A percentile compares a stretch with the other conserved stretches of the same genome.
phyloP scores from a whole-genome alignment of 1,284 basidiomycete species.

The Tilletia caries region DNA sequence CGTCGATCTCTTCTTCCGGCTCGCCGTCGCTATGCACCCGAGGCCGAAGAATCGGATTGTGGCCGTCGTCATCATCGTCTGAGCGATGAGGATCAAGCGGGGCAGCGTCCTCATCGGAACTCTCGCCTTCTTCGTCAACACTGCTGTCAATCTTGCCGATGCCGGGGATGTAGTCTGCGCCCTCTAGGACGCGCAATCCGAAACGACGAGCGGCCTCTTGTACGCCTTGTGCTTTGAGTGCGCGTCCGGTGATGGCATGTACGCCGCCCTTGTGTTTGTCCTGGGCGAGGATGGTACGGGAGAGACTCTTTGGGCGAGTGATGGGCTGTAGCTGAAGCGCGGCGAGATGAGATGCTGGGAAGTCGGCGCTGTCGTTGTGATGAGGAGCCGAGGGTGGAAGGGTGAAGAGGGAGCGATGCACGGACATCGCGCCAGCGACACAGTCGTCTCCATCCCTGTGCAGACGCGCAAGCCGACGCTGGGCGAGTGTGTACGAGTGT shows the following conservation, averaged over 20 bases:
- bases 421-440: conserved; percentile 52
- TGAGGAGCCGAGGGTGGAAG: not conserved
- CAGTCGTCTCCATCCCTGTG: conserved; percentile 46
- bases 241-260: not conserved
- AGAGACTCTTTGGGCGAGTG: not conserved
- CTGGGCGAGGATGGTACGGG: not conserved
- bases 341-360: not conserved
- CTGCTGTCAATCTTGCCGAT: not conserved
- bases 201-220: not conserved
- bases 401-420: conserved; percentile 11
- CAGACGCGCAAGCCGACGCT: conserved; percentile 66
- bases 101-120: not conserved
- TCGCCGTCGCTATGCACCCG: not conserved
- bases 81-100: not conserved
- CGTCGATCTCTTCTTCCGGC: not conserved
- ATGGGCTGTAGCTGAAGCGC: not conserved
- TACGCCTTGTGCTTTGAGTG: not conserved
- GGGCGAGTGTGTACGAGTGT: conserved; percentile 81
- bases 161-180: not conserved
- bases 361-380: not conserved
- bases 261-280: not conserved
- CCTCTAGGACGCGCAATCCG: not conserved
- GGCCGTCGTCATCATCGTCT: too few relatives aligned
- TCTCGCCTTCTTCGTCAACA: conserved; percentile 10
- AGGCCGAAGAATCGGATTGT: too few relatives aligned